Base-by-base conservation (phyloP, 495 filamentous ascomycete species). In the Penicillium egyptiacum region DNA sequence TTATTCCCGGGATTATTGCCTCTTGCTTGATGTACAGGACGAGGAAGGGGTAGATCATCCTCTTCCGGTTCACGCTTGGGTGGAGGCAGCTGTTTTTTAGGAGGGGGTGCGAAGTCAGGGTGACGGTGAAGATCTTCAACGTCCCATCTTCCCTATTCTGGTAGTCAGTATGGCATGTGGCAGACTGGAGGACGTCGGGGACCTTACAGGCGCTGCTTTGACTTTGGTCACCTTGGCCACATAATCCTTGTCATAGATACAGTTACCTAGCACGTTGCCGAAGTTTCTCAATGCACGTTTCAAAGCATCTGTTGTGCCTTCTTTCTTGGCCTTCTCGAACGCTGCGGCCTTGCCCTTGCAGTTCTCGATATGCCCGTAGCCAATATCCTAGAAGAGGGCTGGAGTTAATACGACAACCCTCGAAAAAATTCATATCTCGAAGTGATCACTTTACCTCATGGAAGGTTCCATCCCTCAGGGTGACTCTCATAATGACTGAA, bases 281-380 rank as follows among this genome's bases (percentile, higher is more conserved):
- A 98, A 98, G 56, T 86, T 96, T 25, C 92, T 83, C 59, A 98
- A 70, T 10, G 95, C 83, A 54, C 94, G 82, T 73, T 98, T 98
- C 59, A 98, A 72, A 0, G 83, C 92, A 78, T 98, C 94, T 20
- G 94, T 98, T 19, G 91, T 96, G 5, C 89, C 95, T 74, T 98
- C 92, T 68, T 98, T 98, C 75, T 97, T 98, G 1, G 93, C 91
- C 70, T 98, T 98, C 70, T 98, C 93, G 64, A 96, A 97, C 2
- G 91, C 93, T 7, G 89, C 85, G 0, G 91, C 93, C 74, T 98
- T 98, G 25, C 88, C 86, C 72, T 95, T 96, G 72, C 86, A 89
- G 61, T 98, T 98, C 69, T 97, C 93, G 50, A 94, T 95, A 57
- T 92, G 86, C 4, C 95, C 94, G 62, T 97, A 98, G 2, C 94